Evolutionary conservation across 495 filamentous ascomycete species (phyloP).

Genomic region (Hypoxylon lienhwacheense): DNA sequence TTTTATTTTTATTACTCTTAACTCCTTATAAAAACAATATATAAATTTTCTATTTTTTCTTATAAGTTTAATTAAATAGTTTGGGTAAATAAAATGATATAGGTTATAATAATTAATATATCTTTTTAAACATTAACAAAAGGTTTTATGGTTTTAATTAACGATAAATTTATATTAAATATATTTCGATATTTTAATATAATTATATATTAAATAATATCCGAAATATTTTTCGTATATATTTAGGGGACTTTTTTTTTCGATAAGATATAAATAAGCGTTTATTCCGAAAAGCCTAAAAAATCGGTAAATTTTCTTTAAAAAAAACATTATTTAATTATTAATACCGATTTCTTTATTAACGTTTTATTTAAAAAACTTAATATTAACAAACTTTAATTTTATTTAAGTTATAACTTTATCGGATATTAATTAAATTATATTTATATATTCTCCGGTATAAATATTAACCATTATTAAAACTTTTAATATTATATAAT

Average conservation of each 20-base stretch:
- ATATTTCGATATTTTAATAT: background rate
- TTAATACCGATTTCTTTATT: background rate
- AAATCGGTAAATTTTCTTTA: background rate
- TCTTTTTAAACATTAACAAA: background rate
- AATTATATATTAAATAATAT: background rate
- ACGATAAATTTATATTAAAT: slow-evolving; percentile 1
- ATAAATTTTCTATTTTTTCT: background rate
- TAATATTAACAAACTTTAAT: background rate
- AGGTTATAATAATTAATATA: slow-evolving; percentile 1
- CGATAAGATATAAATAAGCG: background rate
- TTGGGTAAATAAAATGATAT: background rate
- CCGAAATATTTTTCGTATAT: slow-evolving; percentile 1
- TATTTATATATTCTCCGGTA: no score
- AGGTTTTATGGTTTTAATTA: background rate
- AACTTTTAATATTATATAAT: no score
- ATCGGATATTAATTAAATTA: background rate
- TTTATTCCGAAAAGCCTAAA: background rate
- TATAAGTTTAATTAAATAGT: background rate
- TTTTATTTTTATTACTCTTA: background rate
- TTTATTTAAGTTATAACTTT: background rate
- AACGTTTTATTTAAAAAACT: background rate
- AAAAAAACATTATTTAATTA: background rate
- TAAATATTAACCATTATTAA: no score
- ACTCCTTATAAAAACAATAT: background rate
- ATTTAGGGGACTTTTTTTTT: background rate